phyloP scores from a whole-genome alignment of 2,329 filamentous ascomycete species.

The Cladosporium sp. region DNA sequence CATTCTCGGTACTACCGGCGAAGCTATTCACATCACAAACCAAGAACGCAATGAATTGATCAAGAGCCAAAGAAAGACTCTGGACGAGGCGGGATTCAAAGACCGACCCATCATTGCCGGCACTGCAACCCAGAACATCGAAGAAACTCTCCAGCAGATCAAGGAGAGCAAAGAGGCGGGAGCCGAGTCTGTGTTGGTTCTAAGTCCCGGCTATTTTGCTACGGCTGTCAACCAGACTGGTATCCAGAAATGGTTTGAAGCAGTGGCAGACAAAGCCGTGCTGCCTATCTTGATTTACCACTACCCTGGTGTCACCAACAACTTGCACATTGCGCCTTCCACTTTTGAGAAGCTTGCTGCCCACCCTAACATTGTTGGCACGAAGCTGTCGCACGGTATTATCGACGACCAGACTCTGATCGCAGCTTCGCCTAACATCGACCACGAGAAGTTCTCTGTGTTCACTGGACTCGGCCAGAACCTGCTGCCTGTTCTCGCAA shows the following conservation, averaged over 20 bases:
- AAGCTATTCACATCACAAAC: constrained; percentile 63
- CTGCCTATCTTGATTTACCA: constrained; percentile 67
- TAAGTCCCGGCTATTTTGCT: constrained; percentile 68
- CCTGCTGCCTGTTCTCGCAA: constrained; percentile 62
- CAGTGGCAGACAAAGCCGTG: constrained; percentile 61
- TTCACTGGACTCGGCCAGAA: constrained; percentile 69
- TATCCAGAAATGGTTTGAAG: constrained; percentile 62
- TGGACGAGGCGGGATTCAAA: constrained; percentile 58
- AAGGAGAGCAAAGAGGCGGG: constrained; percentile 59
- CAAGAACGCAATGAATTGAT: constrained; percentile 60
- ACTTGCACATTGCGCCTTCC: constrained; percentile 58
- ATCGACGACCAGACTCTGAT: constrained; percentile 66
- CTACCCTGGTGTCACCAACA: constrained; percentile 69
- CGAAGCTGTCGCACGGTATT: constrained; percentile 69
- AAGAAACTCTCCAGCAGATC: constrained; percentile 62
- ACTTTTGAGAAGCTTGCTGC: constrained; percentile 61
- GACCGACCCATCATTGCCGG: constrained; percentile 65
- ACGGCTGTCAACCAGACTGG: constrained; percentile 59
- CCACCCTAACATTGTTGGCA: constrained; percentile 69
- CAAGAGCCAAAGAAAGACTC: constrained; percentile 56
- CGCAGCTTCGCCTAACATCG: constrained; percentile 60
- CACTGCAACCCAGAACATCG: constrained; percentile 62
- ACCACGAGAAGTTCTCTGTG: constrained; percentile 60
- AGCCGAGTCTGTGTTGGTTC: constrained; percentile 63
- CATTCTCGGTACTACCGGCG: constrained; percentile 65